Conservation (phyloP, 2,329 filamentous ascomycete species). For the Sarocladiaceae sp. region DNA sequence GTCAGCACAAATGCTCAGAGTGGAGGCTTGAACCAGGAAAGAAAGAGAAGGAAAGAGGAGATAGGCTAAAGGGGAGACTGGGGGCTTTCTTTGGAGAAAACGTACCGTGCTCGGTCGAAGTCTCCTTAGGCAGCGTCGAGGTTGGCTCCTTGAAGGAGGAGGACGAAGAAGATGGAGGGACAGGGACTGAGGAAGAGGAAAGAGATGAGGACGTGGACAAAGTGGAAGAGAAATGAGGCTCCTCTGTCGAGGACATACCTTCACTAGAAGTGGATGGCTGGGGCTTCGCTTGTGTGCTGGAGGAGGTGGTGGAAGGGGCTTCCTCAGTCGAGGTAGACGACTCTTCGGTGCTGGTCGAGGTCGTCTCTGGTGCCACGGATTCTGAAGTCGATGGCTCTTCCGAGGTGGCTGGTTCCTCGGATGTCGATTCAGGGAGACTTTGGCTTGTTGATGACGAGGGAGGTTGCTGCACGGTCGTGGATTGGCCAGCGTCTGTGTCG, state of each 20-base stretch:
- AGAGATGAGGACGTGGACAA: slow-evolving; percentile 3
- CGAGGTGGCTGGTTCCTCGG: neutral
- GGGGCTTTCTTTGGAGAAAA: neutral
- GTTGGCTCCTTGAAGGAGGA: neutral
- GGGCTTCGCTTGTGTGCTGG: neutral
- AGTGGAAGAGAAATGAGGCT: neutral
- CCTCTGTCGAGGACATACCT: slow-evolving; percentile 7
- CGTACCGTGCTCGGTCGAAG: slow-evolving; percentile 2
- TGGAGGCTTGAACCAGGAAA: slow-evolving; percentile 18
- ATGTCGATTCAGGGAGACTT: neutral
- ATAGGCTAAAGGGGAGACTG: slow-evolving; percentile 16
- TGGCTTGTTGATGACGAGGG: neutral
- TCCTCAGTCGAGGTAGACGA: neutral
- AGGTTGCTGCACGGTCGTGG: neutral
- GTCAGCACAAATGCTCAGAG: no score
- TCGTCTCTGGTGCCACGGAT: neutral
- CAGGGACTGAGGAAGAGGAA: slow-evolving; percentile 6
- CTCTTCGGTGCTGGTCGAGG: neutral
- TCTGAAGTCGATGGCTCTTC: neutral
- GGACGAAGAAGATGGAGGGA: slow-evolving; percentile 1
- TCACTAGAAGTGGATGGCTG: neutral
- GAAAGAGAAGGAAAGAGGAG: slow-evolving; percentile 19
- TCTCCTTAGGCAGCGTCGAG: neutral
- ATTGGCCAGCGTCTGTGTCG: neutral
- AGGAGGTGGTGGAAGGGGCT: neutral